phyloP scores from a whole-genome alignment of 73 alveolate genomes.

The Diophrys sp. region DNA sequence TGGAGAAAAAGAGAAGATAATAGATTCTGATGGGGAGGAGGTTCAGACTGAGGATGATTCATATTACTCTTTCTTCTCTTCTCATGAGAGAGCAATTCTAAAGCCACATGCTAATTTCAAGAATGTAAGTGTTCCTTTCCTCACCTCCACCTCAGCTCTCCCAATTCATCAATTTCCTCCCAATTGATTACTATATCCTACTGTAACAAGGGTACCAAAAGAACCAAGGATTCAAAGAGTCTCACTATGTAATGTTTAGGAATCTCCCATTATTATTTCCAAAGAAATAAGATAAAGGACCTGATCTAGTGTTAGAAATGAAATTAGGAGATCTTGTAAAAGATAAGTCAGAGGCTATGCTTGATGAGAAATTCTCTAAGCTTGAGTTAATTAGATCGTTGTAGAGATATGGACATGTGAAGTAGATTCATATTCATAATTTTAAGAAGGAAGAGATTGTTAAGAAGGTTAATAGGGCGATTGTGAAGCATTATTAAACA shows the following conservation, averaged over 20 bases:
- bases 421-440: too few species aligned
- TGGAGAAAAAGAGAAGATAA: not conserved
- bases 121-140: too few species aligned
- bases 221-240: constrained; percentile 13
- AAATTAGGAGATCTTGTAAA: too few species aligned
- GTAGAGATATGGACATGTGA: too few species aligned
- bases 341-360: too few species aligned
- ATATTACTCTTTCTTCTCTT: constrained; percentile 50
- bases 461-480: too few species aligned
- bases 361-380: constrained; percentile 22
- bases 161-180: constrained; percentile 41
- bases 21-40: not conserved
- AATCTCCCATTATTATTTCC: too few species aligned
- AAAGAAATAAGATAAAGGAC: too few species aligned
- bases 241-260: constrained; percentile 31
- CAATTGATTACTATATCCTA: constrained; percentile 51
- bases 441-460: not conserved
- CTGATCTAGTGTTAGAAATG: too few species aligned
- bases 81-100: constrained; percentile 50
- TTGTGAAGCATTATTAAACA: too few species aligned
- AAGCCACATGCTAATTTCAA: constrained; percentile 45
- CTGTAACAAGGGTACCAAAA: constrained; percentile 29
- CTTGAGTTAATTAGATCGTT: too few species aligned
- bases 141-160: too few species aligned
- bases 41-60: constrained; percentile 22